Conservation (phyloP, 176 grass and related monocot species). For the Eleusine coracana region DNA sequence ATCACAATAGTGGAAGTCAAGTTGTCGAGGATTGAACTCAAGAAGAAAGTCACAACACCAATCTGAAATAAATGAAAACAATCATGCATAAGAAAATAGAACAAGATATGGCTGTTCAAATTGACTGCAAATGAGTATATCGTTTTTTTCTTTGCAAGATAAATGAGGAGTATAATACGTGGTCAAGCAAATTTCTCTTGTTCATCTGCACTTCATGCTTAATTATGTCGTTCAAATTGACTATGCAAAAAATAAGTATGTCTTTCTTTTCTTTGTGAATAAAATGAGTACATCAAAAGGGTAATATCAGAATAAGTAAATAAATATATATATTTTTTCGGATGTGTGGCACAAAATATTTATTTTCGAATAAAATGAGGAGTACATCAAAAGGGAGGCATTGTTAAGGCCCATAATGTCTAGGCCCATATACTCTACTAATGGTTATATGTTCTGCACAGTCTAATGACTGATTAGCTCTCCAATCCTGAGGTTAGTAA, state of each 20-base stretch:
- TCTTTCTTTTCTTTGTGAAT: background rate
- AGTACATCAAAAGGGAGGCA: background rate
- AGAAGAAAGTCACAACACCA: slow-evolving; percentile 94
- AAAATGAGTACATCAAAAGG: background rate
- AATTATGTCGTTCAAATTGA: background rate
- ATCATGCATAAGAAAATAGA: slow-evolving; percentile 25
- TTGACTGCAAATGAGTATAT: background rate
- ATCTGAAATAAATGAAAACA: slow-evolving; percentile 59
- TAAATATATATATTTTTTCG: background rate
- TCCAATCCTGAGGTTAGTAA: no score
- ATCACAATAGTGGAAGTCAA: slow-evolving; percentile 97
- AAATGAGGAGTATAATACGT: background rate
- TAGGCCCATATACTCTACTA: no score
- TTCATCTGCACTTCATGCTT: background rate
- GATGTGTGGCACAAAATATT: background rate
- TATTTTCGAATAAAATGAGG: background rate
- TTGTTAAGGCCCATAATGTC: no score
- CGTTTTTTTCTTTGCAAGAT: no score
- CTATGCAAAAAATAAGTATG: background rate
- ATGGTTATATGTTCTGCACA: no score
- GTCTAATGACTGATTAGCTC: no score
- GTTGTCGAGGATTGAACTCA: slow-evolving; percentile 90
- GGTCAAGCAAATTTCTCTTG: background rate
- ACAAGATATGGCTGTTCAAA: background rate
- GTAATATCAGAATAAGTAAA: background rate